phyloP scores from a whole-genome alignment of 129 eudicot species.

The Flaveria brownii region DNA sequence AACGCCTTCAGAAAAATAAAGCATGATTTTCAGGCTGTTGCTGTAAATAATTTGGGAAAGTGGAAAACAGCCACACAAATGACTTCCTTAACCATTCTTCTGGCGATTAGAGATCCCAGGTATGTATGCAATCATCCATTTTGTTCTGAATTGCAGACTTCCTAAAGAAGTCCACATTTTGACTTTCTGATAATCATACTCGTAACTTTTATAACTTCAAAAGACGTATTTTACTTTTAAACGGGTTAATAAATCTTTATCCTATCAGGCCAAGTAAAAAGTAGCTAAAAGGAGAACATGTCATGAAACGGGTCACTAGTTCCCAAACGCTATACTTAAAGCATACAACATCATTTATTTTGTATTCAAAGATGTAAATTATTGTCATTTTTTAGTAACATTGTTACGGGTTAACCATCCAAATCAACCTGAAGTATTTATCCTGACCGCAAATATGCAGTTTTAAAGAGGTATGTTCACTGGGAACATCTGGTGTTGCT shows the following conservation, averaged over 20 bases:
- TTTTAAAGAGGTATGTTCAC: slow-evolving; percentile 57
- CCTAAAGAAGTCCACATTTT: slow-evolving; percentile 10
- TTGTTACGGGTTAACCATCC: not conserved
- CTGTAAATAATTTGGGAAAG: slow-evolving; percentile 97
- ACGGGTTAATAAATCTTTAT: not conserved
- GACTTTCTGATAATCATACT: not conserved
- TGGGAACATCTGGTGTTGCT: slow-evolving; percentile 68
- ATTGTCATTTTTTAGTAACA: not conserved
- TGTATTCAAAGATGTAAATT: not conserved
- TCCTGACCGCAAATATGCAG: slow-evolving; percentile 39
- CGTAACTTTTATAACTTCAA: not conserved
- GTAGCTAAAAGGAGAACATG: not conserved
- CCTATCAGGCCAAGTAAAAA: not conserved
- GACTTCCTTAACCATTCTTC: slow-evolving; percentile 81
- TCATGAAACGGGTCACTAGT: not conserved
- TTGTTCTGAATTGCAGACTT: not conserved
- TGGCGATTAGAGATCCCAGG: slow-evolving; percentile 85
- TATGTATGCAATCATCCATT: slow-evolving; percentile 20
- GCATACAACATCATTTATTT: not conserved
- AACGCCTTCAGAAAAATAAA: not conserved
- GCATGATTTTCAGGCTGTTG: slow-evolving; percentile 75
- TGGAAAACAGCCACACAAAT: slow-evolving; percentile 99
- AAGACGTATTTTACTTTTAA: not conserved
- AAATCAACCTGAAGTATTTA: not conserved
- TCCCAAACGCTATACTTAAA: not conserved